A percentile compares a stretch with the other conserved stretches of the same genome.
Conservation (phyloP, 129 eudicot species). For the Flaveria trinervia region DNA sequence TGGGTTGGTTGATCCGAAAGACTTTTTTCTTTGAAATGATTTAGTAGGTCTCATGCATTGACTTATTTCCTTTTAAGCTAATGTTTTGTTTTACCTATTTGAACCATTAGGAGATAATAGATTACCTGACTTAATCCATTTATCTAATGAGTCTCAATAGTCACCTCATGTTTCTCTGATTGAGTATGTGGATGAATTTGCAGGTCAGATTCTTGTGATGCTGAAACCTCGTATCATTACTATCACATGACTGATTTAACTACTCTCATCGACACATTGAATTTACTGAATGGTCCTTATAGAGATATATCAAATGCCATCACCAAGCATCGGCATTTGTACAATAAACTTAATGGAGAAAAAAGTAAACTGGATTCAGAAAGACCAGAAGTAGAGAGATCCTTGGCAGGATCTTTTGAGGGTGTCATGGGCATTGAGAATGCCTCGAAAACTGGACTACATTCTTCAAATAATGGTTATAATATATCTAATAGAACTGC, state of each 20-base stretch:
- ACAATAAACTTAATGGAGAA: conserved; percentile 37
- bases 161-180: conserved; percentile 17
- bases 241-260: conserved; percentile 64
- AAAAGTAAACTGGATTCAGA: conserved; percentile 45
- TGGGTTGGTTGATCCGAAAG: neutral
- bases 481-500: conserved; percentile 23
- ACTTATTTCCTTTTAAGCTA: neutral
- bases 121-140: neutral
- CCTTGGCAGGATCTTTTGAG: conserved; percentile 33
- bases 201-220: conserved; percentile 65
- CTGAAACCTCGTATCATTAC: conserved; percentile 46
- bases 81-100: conserved; percentile 3
- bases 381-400: conserved; percentile 14
- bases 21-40: neutral
- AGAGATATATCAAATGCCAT: conserved; percentile 51
- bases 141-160: neutral
- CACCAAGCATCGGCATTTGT: conserved; percentile 47
- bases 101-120: neutral
- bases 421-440: conserved; percentile 24
- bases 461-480: conserved; percentile 24
- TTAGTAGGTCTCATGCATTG: neutral
- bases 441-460: conserved; percentile 18
- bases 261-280: conserved; percentile 52
- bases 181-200: conserved; percentile 36
- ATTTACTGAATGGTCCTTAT: conserved; percentile 42